These are phyloP conservation scores for Piromyces sp. DNA, from an alignment of 192 early-diverging fungal species.

Conservation along the genomic window DNA sequence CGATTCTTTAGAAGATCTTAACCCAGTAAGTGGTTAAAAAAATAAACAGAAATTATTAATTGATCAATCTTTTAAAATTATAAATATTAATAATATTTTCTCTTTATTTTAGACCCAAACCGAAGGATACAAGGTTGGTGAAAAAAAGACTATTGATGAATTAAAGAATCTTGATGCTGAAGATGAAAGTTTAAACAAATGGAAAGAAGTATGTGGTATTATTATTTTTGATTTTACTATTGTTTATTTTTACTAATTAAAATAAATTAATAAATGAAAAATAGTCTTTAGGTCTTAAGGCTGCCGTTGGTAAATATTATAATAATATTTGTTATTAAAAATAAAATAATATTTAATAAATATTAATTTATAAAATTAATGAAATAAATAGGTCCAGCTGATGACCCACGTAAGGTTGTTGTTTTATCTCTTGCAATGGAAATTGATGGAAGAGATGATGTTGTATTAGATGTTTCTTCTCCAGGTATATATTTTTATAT, in stretches of 20 bases:
- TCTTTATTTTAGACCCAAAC: conserved; percentile 34
- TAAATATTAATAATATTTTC: too few relatives aligned
- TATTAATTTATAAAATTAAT: too few relatives aligned
- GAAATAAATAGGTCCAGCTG: conserved; percentile 15
- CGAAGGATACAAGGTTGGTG: conserved; percentile 74
- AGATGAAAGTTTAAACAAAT: conserved; percentile 87
- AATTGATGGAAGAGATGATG: conserved; percentile 54
- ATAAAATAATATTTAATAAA: too few relatives aligned
- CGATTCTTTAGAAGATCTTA: neutral
- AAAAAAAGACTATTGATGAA: conserved; percentile 80
- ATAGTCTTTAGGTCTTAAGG: conserved; percentile 62
- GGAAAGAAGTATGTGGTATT: conserved; percentile 62
- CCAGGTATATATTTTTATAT: too few relatives aligned
- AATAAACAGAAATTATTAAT: too few relatives aligned
- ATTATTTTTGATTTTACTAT: too few relatives aligned
- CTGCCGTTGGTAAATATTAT: conserved; percentile 7
- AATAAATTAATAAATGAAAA: neutral
- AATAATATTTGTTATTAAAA: too few relatives aligned
- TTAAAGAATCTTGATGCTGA: conserved; percentile 66
- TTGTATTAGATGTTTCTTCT: conserved; percentile 56
- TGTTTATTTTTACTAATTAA: neutral
- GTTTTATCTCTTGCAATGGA: conserved; percentile 54
- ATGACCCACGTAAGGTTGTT: conserved; percentile 60
- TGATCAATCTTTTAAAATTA: too few relatives aligned
- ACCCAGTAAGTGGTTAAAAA: neutral